These are phyloP conservation scores for Cucurbita moschata DNA, from an alignment of 306 rosid species.

Conservation along the genomic window DNA sequence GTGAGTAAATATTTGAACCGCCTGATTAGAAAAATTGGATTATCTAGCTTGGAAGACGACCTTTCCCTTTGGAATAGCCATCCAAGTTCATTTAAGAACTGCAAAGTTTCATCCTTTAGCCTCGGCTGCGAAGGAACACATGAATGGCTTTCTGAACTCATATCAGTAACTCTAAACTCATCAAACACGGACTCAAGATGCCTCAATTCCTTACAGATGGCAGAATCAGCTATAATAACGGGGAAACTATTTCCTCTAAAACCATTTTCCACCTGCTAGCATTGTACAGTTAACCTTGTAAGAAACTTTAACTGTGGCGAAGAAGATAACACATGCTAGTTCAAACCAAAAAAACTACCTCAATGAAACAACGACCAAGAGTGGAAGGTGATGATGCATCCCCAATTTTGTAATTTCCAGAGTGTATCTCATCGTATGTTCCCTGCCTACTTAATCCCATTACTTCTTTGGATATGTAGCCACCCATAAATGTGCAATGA, in stretches of 20 bases:
- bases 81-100: conserved; percentile 79
- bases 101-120: conserved; percentile 60
- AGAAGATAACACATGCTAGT: background rate
- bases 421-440: conserved; percentile 42
- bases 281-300: background rate
- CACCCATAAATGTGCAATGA: conserved; percentile 60
- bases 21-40: conserved; percentile 36
- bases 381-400: conserved; percentile 40
- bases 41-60: conserved; percentile 20
- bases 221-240: conserved; percentile 61
- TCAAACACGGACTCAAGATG: conserved; percentile 58
- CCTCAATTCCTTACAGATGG: conserved; percentile 63
- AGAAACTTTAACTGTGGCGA: background rate
- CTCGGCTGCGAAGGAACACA: conserved; percentile 32
- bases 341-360: conserved; percentile 29
- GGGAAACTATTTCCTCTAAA: conserved; percentile 74
- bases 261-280: conserved; percentile 82
- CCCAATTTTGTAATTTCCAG: conserved; percentile 38
- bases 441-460: conserved; percentile 29
- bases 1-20: conserved; percentile 64
- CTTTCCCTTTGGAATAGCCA: conserved; percentile 78
- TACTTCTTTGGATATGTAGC: conserved; percentile 49
- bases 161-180: conserved; percentile 24
- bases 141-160: conserved; percentile 34
- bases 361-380: conserved; percentile 79